These are phyloP conservation scores for Aspergillus saccharolyticus DNA, from an alignment of 495 filamentous ascomycete genomes.

Conservation along the genomic window DNA sequence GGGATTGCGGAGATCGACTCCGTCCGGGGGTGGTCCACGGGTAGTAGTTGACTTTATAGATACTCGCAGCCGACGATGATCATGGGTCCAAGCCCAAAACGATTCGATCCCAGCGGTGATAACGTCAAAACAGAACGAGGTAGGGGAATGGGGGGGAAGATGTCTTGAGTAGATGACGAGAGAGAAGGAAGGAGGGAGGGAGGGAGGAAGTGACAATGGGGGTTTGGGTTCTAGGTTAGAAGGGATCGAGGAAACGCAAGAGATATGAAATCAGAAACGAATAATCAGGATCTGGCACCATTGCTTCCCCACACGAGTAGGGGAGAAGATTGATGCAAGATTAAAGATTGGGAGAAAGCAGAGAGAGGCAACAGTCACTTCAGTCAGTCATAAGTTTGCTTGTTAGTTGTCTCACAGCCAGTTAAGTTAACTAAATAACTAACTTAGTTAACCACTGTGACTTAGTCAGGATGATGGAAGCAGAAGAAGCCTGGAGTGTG, in stretches of 20 bases:
- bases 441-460: no score
- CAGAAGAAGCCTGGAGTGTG: background rate
- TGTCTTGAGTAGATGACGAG: background rate
- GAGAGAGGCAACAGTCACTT: background rate
- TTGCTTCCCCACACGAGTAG: background rate
- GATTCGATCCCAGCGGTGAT: no score
- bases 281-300: background rate
- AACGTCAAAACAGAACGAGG: no score
- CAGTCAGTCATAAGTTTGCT: no score
- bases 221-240: background rate
- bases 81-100: no score
- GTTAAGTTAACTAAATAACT: no score
- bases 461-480: background rate
- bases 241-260: background rate
- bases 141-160: background rate
- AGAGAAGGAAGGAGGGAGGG: no score
- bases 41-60: background rate
- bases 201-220: background rate
- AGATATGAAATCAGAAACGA: background rate
- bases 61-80: background rate
- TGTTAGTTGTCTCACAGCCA: no score
- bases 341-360: background rate
- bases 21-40: background rate
- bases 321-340: background rate
- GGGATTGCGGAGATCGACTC: slow-evolving; percentile 5